These are phyloP conservation scores for Guyanaporus albipodus DNA, from an alignment of 768 basidiomycete species.

Conservation along the genomic window DNA sequence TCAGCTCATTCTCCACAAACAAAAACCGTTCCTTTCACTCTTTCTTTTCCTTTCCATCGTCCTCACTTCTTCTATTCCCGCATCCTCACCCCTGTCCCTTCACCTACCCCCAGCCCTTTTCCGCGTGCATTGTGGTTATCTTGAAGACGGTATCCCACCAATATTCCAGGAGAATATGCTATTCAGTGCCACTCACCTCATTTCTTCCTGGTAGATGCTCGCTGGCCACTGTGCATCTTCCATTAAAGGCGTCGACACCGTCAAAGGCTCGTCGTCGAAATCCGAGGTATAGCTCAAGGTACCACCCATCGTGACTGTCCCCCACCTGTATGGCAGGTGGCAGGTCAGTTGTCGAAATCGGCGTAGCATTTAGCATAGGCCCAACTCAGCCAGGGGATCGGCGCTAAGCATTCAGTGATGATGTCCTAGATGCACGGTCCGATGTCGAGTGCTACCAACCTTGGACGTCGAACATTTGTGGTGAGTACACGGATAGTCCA, in stretches of 20 bases:
- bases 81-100: neutral
- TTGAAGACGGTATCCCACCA: neutral
- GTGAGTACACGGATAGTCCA: neutral
- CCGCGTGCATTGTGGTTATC: no score
- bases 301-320: no score
- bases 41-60: neutral
- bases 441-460: neutral
- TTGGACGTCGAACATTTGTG: no score
- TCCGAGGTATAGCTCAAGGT: no score
- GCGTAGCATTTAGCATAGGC: no score
- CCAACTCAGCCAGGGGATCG: no score
- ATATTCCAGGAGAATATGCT: neutral
- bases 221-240: no score
- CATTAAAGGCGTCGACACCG: neutral
- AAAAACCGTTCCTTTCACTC: conserved; percentile 1
- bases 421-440: no score
- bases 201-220: neutral
- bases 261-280: neutral
- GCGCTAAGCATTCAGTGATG: no score
- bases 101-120: neutral
- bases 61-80: neutral
- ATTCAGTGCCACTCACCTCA: conserved; percentile 6
- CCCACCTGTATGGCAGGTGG: no score
- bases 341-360: no score
- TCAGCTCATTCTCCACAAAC: conserved; percentile 12